These are phyloP conservation scores for Nakazawaea wyomingensis DNA, from an alignment of 805 yeast species.

Conservation along the genomic window DNA sequence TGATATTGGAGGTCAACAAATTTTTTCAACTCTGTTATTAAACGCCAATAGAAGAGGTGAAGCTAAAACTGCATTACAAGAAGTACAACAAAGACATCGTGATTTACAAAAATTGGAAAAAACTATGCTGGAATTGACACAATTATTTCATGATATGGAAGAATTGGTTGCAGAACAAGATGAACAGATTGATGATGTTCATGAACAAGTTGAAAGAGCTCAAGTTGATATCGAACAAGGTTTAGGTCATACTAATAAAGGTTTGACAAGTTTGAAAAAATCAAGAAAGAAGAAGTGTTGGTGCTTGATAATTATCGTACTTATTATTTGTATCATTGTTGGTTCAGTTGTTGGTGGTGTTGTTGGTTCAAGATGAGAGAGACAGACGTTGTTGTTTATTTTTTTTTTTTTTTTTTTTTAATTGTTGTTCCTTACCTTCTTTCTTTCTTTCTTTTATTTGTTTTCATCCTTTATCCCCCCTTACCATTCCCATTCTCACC, in stretches of 20 bases:
- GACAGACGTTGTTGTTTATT: no score
- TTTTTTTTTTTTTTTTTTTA: no score
- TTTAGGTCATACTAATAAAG: conserved; percentile 88
- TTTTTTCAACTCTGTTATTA: conserved; percentile 87
- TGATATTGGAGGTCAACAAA: conserved; percentile 82
- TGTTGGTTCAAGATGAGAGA: conserved; percentile 21
- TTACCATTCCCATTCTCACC: no score
- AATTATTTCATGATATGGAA: conserved; percentile 94
- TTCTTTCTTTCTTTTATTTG: background rate
- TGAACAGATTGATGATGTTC: conserved; percentile 75
- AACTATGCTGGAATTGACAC: conserved; percentile 93
- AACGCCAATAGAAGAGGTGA: conserved; percentile 89
- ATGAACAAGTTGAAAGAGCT: conserved; percentile 75
- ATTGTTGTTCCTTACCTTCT: background rate
- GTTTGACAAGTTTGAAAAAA: conserved; percentile 80
- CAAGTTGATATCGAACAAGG: conserved; percentile 92
- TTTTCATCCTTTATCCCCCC: background rate
- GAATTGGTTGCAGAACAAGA: conserved; percentile 94
- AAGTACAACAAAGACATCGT: conserved; percentile 92
- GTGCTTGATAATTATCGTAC: conserved; percentile 61
- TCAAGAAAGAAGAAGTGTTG: conserved; percentile 90
- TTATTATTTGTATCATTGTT: conserved; percentile 59
- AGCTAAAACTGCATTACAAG: conserved; percentile 91
- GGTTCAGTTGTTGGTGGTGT: conserved; percentile 64
- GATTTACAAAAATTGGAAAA: conserved; percentile 92